phyloP scores from a whole-genome alignment of 1,139 yeast species.

The Dujonia santamariae region DNA sequence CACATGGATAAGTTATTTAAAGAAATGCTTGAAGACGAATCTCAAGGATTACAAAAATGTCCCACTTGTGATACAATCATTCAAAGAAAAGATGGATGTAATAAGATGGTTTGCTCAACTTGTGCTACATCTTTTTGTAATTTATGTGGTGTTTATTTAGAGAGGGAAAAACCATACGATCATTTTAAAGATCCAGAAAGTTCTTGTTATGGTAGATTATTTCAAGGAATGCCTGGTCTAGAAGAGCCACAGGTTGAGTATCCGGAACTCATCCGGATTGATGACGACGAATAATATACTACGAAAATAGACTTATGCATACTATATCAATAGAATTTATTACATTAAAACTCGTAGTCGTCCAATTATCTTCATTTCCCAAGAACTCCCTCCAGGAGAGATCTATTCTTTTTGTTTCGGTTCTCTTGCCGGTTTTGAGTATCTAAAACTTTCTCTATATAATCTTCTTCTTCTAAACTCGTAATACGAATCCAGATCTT shows the following conservation, averaged over 20 bases:
- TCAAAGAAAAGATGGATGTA: slow-evolving; percentile 66
- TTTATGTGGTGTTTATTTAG: slow-evolving; percentile 47
- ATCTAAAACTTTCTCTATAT: slow-evolving; percentile 47
- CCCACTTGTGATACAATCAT: slow-evolving; percentile 55
- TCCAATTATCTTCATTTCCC: too few species aligned
- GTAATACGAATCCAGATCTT: slow-evolving; percentile 21
- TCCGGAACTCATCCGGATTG: not conserved
- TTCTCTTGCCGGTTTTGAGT: slow-evolving; percentile 39
- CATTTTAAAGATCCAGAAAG: slow-evolving; percentile 47
- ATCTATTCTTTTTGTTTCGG: too few species aligned
- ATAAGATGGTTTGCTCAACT: slow-evolving; percentile 58
- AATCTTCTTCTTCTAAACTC: slow-evolving; percentile 57
- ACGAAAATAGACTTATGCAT: not conserved
- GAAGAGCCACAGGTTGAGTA: not conserved
- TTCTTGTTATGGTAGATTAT: slow-evolving; percentile 50
- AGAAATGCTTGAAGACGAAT: slow-evolving; percentile 38
- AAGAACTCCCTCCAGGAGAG: not conserved
- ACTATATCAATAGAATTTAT: too few species aligned
- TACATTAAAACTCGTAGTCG: too few species aligned
- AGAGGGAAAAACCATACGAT: slow-evolving; percentile 44
- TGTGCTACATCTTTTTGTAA: slow-evolving; percentile 56
- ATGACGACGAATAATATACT: not conserved
- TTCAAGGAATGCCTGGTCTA: slow-evolving; percentile 51
- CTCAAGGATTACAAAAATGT: slow-evolving; percentile 44
- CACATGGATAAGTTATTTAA: slow-evolving; percentile 48